Evolutionary conservation across 1,284 basidiomycete species (phyloP).

Genomic region (Melampsora larici-populina): DNA sequence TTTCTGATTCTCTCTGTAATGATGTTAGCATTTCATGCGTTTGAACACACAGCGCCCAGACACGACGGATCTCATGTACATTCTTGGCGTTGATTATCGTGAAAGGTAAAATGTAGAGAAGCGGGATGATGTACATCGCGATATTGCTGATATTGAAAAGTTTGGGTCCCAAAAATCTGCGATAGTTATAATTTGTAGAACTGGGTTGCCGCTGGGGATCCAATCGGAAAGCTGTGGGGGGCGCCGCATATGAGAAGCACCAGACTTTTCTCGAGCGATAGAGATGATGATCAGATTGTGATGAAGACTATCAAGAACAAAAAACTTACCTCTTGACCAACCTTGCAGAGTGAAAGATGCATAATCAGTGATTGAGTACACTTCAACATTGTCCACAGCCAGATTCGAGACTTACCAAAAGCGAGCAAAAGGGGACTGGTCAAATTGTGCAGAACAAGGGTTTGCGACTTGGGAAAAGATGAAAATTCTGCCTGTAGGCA

Average conservation of each 20-base stretch:
- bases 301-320: too few species aligned
- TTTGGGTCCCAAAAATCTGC: background rate
- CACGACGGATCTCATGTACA: background rate
- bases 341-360: background rate
- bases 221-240: background rate
- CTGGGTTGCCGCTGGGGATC: background rate
- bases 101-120: background rate
- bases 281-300: too few species aligned
- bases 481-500: background rate
- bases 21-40: background rate
- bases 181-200: background rate
- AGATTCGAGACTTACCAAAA: slow-evolving; percentile 1
- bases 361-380: too few species aligned
- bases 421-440: background rate
- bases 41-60: background rate
- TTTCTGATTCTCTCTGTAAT: background rate
- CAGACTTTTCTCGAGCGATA: background rate
- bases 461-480: background rate
- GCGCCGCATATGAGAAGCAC: background rate
- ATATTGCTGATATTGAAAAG: background rate
- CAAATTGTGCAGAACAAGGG: background rate
- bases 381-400: background rate
- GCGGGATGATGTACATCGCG: background rate
- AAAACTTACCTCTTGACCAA: background rate
- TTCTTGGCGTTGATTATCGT: background rate